Base-by-base conservation (phyloP, 1,139 yeast genomes). In the Kurtzmaniella natalensis region DNA sequence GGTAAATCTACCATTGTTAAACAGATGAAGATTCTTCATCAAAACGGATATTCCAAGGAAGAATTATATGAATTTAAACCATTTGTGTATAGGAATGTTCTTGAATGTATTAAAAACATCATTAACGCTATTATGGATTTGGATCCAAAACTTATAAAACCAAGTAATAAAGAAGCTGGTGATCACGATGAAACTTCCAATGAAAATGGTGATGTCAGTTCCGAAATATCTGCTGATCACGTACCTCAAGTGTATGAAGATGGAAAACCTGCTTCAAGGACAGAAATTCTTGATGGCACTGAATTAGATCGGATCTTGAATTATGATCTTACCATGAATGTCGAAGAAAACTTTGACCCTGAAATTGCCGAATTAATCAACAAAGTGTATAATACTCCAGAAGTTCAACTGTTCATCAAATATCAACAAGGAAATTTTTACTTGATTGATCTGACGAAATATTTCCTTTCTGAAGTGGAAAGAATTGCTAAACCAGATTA, bases 381-480 rank as follows among this genome's bases (percentile, higher is more conserved):
- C 18, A 54, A 55, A 18, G 51, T 88, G 23, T 81, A 92, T 73
- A 53, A 62, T 26, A 53, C 50, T 8, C 76, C 80, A 1, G 74
- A 74, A 13, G 86, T 88, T 9, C 67, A 65, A 41, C 61, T 69
- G 26, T 64, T 84, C 44, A 61, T 83, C 33, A 68, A 69, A 37
- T 71, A 73, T 34, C 76, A 81, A 41, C 78, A 86, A 43, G 78
- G 85, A 24, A 78, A 81, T 38, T 88, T 87, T 50, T 88, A 88
- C 54, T 64, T 89, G 33, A 78, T 87, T 72, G 97, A 89, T 55
- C 85, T 95, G 5, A 89, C 96, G 1, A 69, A 72, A 36, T 89
- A 89, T 55, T 87, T 88, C 53, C 73, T 87, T 47, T 72, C 77
- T 23, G 81, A 81, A 49, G 57, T 87, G 30, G 70, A 68, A 23